Evolutionary conservation across 768 basidiomycete genomes (phyloP).

Genomic region (Cubamyces lactineus): DNA sequence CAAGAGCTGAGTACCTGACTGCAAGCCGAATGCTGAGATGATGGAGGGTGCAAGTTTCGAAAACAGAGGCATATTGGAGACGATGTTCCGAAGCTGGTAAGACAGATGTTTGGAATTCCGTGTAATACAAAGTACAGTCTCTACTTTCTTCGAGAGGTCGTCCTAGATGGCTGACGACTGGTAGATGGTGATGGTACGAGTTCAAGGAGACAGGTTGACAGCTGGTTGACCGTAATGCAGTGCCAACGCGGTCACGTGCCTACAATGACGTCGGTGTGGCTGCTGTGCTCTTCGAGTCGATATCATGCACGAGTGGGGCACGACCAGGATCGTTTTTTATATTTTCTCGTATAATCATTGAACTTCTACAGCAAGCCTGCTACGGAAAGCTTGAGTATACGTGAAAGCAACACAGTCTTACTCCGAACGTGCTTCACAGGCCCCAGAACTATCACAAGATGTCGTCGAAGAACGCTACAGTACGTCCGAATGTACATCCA

Average conservation of each 20-base stretch:
- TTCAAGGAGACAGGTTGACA: not conserved
- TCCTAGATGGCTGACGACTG: not conserved
- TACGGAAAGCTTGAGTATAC: too few species aligned
- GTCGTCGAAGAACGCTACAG: not conserved
- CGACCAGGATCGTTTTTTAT: too few species aligned
- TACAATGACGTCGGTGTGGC: slow-evolving; percentile 13
- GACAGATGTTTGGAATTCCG: too few species aligned
- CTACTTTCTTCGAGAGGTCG: not conserved
- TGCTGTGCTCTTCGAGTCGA: not conserved
- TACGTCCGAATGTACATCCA: slow-evolving; percentile 28
- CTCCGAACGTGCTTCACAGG: too few species aligned
- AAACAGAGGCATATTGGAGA: slow-evolving; percentile 47
- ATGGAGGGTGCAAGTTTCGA: slow-evolving; percentile 56
- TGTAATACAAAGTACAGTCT: too few species aligned
- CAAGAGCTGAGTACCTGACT: slow-evolving; percentile 42
- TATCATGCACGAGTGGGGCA: not conserved
- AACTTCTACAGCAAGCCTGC: too few species aligned
- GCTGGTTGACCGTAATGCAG: not conserved
- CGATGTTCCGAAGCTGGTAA: not conserved
- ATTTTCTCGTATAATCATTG: too few species aligned
- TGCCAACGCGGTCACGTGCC: slow-evolving; percentile 8
- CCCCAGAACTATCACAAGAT: not conserved
- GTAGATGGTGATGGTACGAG: slow-evolving; percentile 9
- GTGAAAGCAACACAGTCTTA: too few species aligned
- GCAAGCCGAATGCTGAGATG: slow-evolving; percentile 53